Base-by-base conservation (phyloP, 2,329 filamentous ascomycete genomes). In the Ophiostoma populinum region DNA sequence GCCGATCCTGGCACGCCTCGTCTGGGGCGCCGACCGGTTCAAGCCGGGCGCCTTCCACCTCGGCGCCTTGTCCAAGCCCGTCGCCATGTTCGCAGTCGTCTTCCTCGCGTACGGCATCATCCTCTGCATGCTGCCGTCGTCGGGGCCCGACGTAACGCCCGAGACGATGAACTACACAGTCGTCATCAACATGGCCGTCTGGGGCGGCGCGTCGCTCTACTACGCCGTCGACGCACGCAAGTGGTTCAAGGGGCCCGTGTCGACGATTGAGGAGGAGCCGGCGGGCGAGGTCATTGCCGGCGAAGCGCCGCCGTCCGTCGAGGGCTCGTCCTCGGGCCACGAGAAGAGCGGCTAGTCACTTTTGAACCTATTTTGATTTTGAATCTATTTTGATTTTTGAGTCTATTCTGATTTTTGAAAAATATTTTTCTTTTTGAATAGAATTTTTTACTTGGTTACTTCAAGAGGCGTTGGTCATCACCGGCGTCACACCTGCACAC, bases 151-250 rank as follows among this genome's bases (percentile, higher is more conserved):
- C 43, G 68, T 69, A 1, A 57, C 54, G 7, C 48, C 51, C 0
- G 41, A 60, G 26, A 51, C 51, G 12, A 75, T 75, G 70, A 76
- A 75, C 44, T 75, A 75, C 46, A 73, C 70, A 0, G 59, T 73
- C 3, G 70, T 73, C 1, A 67, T 76, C 40, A 73, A 73, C 42
- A 58, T 57, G 22, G 61, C 62, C 4, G 62, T 75, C 1, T 75
- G 70, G 70, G 53, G 63, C 11, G 67, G 67, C 2, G 58, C 62
- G 0, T 48, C 71, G 43, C 33, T 55, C 1, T 75, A 75, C 49
- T 75, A 73, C 46, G 57, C 57, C 42, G 42, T 68, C 18, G 59
- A 66, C 51, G 70, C 68, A 6, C 55, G 60, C 36, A 73, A 71
- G 47, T 72, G 66, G 59, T 73, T 71, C 45, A 68, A 55, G 2